Base-by-base conservation (phyloP, 495 filamentous ascomycete genomes). In the Neurospora sp. region DNA sequence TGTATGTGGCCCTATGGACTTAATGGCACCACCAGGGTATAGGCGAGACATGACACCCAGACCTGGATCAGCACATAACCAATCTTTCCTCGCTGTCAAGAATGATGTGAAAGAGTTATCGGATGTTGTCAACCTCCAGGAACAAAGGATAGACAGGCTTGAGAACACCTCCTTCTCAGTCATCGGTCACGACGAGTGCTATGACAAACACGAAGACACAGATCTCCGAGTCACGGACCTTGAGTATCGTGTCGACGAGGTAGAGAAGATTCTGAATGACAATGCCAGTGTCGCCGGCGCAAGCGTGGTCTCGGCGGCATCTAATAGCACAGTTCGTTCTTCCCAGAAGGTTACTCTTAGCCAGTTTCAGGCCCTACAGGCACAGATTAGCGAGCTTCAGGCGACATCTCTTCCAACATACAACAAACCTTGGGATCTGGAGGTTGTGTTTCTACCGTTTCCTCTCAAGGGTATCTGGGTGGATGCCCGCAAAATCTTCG, bases 401-500 rank as follows among this genome's bases (percentile, higher is more conserved):
- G 81, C 83, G 18, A 80, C 83, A 42, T 84, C 87, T 12, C 76
- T 86, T 37, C 89, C 90, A 10, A 86, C 89, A 0, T 82, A 80
- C 69, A 78, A 79, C 22, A 82, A 85, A n/a, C 90, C 90, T 6
- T 91, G 89, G 89, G 85, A 90, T 74, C 77, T 92, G 35, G 90
- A 92, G 75, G 89, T 92, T 22, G 83, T 92, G 20, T 86, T 92
- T 69, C 75, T 92, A n/a, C 90, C 90, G 40, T 92, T 89, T 80
- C 87, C 87, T 1, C 80, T 92, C 59, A 87, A 85, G 75, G 87
- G 87, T 8, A 79, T 92, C 40, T 92, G 90, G 90, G 85, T 86
- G 74, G 79, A 82, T 45, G 75, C 83, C 14, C 78, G 83, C 70
- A 84, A 87, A 12, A 84, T 86, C 37, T 78, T 81, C 8, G 82